Conservation (phyloP, 768 basidiomycete genomes). For the Russula sp. region DNA sequence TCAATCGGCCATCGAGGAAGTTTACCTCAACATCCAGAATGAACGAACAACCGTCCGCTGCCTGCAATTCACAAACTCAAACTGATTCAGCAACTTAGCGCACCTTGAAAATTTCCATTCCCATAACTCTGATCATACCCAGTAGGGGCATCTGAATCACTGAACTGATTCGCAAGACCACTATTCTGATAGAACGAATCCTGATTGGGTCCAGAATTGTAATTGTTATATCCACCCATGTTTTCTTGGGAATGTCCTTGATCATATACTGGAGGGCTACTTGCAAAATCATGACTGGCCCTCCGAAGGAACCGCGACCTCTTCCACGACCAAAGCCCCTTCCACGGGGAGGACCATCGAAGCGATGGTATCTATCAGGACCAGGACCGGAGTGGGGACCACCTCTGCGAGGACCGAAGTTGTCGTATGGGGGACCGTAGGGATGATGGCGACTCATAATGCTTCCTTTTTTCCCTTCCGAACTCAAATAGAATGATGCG, state of each 20-base stretch:
- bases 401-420: conserved; percentile 29
- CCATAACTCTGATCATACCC: conserved; percentile 56
- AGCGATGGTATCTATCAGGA: conserved; percentile 32
- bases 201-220: conserved; percentile 51
- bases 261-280: conserved; percentile 57
- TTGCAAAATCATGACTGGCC: conserved; percentile 45
- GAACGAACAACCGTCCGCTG: conserved; percentile 19
- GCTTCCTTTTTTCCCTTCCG: conserved; percentile 32
- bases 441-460: conserved; percentile 89
- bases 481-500: conserved; percentile 29
- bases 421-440: conserved; percentile 49
- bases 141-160: conserved; percentile 44
- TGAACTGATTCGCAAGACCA: conserved; percentile 56
- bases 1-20: conserved; percentile 14
- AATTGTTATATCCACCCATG: conserved; percentile 65
- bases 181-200: conserved; percentile 69
- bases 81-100: conserved; percentile 52
- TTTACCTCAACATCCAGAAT: conserved; percentile 24
- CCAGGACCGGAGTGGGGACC: conserved; percentile 31
- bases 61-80: conserved; percentile 28
- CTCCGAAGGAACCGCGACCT: conserved; percentile 58
- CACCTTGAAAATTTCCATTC: conserved; percentile 70
- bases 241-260: conserved; percentile 62
- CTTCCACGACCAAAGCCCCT: conserved; percentile 76
- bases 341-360: conserved; percentile 52